Evolutionary conservation across 2,329 filamentous ascomycete species (phyloP), one percentile per base, ranked within the genome.

Genomic region (Fusarium siculi): DNA sequence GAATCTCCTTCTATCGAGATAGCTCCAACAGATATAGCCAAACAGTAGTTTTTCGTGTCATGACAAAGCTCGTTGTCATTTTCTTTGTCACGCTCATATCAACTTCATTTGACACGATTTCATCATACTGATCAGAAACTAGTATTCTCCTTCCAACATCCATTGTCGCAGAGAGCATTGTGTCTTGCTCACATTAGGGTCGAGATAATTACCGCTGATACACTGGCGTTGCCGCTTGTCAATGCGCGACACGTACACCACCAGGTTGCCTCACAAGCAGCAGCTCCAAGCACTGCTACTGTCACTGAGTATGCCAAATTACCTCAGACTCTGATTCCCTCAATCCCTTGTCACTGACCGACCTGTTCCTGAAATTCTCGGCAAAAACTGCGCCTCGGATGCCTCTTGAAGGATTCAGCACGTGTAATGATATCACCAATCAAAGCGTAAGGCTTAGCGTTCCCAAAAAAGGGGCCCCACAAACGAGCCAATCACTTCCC

Each of bases 361-460:
- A 25, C 23, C 0, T 7, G 19, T n/a, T 28, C 23, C 15, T 10
- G 5, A 28, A 18, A 14, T 7, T 7, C 23, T 40, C 8, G 23
- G 10, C 34, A 28, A 30, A 49, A 30, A 4, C 50, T 54, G 34
- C 23, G 34, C 34, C 50, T 54, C 34, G 50, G 50, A 54, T 28
- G 34, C 19, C 18, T 28, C 7, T 28, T 4, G 10, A 36, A 57
- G 32, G 21, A 32, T 32, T 37, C 14, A 21, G 32, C 23, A 44
- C 32, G 36, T 43, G 23, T 18, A 40, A 9, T 49, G 37, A 30
- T 14, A 28, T 37, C 30, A 52, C 61, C 61, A 64, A 64, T 64
- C 55, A 44, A 42, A 15, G 42, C 30, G 39, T 43, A 49, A 43
- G 54, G 60, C 56, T 64, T 62, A 62, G 62, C 39, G 37, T 34